These are phyloP conservation scores for Pelargonium nanum DNA, from an alignment of 345 rosid genomes.

Conservation along the genomic window DNA sequence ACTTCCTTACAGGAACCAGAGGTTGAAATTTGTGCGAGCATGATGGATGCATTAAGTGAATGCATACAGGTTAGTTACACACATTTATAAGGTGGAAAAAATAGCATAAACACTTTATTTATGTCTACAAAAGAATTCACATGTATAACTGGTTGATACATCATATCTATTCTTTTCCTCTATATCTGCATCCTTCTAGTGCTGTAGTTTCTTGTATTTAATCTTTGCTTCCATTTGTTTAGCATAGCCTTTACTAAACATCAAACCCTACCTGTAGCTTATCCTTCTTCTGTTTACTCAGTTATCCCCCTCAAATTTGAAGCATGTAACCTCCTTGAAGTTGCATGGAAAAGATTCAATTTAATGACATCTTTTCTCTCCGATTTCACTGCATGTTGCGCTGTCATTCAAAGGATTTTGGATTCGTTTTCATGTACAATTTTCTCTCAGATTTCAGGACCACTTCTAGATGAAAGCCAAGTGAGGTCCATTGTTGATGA, in stretches of 20 bases:
- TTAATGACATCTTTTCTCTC: too few relatives aligned
- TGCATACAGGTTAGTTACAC: conserved; percentile 68
- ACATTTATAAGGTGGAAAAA: not conserved
- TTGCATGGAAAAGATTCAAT: too few relatives aligned
- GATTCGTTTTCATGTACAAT: not conserved
- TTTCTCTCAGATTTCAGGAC: conserved; percentile 60
- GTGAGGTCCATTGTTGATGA: conserved; percentile 89
- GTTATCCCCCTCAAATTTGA: not conserved
- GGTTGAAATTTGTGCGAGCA: conserved; percentile 87
- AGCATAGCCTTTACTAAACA: too few relatives aligned
- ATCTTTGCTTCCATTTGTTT: too few relatives aligned
- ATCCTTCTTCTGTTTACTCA: not conserved
- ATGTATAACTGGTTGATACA: too few relatives aligned
- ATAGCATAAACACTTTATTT: not conserved
- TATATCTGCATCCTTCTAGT: too few relatives aligned
- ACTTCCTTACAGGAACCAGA: conserved; percentile 83
- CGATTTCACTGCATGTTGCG: not conserved
- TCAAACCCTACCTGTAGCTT: not conserved
- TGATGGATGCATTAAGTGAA: conserved; percentile 94
- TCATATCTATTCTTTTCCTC: too few relatives aligned
- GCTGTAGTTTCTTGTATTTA: too few relatives aligned
- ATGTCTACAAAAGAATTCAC: not conserved
- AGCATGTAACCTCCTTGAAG: not conserved
- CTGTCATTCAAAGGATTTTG: not conserved
- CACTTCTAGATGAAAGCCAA: conserved; percentile 70